Evolutionary conservation across 306 rosid genomes (phyloP).

Genomic region (Sophora flavescens): DNA sequence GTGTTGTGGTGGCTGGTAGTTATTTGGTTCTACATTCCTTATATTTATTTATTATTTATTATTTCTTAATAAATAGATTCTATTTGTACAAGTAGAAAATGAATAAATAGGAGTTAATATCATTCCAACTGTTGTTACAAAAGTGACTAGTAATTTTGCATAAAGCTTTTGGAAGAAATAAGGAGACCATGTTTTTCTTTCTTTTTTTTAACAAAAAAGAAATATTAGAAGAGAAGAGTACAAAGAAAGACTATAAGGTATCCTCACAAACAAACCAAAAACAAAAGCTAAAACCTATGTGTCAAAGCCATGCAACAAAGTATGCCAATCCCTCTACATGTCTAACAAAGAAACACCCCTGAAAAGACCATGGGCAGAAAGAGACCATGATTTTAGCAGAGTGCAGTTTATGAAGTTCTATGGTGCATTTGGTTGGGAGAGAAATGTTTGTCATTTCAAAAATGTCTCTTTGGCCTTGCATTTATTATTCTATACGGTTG

Average conservation of each 20-base stretch:
- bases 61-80: too few relatives aligned
- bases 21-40: too few relatives aligned
- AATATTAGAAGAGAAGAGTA: background rate
- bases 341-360: background rate
- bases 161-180: conserved; percentile 1
- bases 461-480: background rate
- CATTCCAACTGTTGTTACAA: too few relatives aligned
- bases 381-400: conserved; percentile 14
- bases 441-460: conserved; percentile 5
- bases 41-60: too few relatives aligned
- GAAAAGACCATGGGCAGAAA: background rate
- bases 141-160: conserved; percentile 9
- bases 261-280: background rate
- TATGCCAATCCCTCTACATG: background rate
- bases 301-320: background rate
- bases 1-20: too few relatives aligned
- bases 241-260: background rate
- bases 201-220: background rate
- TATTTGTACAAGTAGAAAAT: too few relatives aligned
- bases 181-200: background rate
- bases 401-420: conserved; percentile 16
- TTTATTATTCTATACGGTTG: background rate
- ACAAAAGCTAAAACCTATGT: background rate
- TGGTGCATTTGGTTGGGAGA: conserved; percentile 11
- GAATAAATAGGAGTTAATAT: too few relatives aligned